Evolutionary conservation across 208 protist genomes (phyloP), one percentile per base, ranked within the genome.

Genomic region (Acanthamoeba lenticulata): DNA sequence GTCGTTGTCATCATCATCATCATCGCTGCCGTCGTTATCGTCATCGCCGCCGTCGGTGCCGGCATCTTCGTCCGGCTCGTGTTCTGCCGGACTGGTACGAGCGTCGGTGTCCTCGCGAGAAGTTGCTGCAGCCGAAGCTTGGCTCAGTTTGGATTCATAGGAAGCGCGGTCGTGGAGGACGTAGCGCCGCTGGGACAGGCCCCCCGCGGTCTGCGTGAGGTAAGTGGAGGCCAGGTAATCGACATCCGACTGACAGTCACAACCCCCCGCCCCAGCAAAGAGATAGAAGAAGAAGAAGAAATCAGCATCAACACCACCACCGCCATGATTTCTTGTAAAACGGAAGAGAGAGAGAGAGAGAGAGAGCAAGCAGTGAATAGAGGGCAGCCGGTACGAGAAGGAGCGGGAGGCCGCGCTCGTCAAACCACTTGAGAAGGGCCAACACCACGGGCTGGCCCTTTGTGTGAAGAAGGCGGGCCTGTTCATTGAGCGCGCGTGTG

Each of bases 111-210:
- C 27, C 11, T 77, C 38, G 34, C 17, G 6, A 13, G 5, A 15
- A 15, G 67, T 2, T 4, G 34, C 11, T 1, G 6, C 17, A 15
- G 67, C 29, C 6, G n/a, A n/a, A n/a, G 11, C 21, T 67, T 90
- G 11, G 4, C 32, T 7, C 42, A 67, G 83, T 34, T 90, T 90
- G 29, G 29, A 42, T 19, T n/a, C 77, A 32, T 86, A 86, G n/a
- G 77, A 86, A 9, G 32, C 40, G 17, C 36, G 77, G 19, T 86
- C 77, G 19, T 52, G 77, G 24, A 90, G 5, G 4, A 67, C 52
- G 24, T 90, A 90, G 3, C 83, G 42, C 49, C 83, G 45, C 42
- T 90, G 83, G 15, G 83, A 90, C 5, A 67, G 42, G 29, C 83
- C 83, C 19, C 67, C 52, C 9, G 44, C 21, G 15, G 83, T 90